A percentile compares a stretch with the other conserved stretches of the same genome.
Evolutionary conservation across 305 asterid genomes (phyloP).

Genomic region (Fraxinus greggii): DNA sequence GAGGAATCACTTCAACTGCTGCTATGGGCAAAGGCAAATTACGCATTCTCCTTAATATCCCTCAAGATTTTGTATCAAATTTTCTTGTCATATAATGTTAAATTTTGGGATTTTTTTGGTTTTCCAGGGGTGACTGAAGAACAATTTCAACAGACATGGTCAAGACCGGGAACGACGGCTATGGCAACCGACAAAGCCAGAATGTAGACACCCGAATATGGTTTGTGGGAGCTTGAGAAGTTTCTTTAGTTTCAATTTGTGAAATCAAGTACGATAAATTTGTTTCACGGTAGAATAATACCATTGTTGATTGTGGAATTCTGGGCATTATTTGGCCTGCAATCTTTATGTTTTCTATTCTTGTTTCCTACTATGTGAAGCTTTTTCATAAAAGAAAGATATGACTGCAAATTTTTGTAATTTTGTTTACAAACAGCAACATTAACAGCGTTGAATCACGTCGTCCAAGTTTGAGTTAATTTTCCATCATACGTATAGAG

Average conservation of each 20-base stretch:
- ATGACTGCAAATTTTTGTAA: not conserved
- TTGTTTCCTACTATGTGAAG: conserved; percentile 18
- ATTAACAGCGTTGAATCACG: not conserved
- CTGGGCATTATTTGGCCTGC: conserved; percentile 39
- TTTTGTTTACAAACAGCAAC: not conserved
- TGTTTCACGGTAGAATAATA: conserved; percentile 30
- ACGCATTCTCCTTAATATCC: not conserved
- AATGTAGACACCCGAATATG: conserved; percentile 34
- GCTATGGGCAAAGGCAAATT: conserved; percentile 91
- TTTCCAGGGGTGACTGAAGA: conserved; percentile 91
- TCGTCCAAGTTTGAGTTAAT: not conserved
- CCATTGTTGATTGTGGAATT: conserved; percentile 29
- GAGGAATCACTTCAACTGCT: conserved; percentile 94
- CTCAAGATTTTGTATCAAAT: not conserved
- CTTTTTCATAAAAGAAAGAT: conserved; percentile 7
- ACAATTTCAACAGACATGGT: conserved; percentile 86
- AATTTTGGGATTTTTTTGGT: not conserved
- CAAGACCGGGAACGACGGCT: conserved; percentile 59
- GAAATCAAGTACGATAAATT: conserved; percentile 33
- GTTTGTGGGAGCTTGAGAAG: conserved; percentile 24
- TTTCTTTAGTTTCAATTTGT: conserved; percentile 16
- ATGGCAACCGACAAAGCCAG: conserved; percentile 65
- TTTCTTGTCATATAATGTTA: not conserved
- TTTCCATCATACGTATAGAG: not conserved
- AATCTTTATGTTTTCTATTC: not conserved